A percentile compares a stretch with the other conserved stretches of the same genome.
Evolutionary conservation across 2,329 filamentous ascomycete genomes (phyloP).

Genomic region (Thielaviopsis populi): DNA sequence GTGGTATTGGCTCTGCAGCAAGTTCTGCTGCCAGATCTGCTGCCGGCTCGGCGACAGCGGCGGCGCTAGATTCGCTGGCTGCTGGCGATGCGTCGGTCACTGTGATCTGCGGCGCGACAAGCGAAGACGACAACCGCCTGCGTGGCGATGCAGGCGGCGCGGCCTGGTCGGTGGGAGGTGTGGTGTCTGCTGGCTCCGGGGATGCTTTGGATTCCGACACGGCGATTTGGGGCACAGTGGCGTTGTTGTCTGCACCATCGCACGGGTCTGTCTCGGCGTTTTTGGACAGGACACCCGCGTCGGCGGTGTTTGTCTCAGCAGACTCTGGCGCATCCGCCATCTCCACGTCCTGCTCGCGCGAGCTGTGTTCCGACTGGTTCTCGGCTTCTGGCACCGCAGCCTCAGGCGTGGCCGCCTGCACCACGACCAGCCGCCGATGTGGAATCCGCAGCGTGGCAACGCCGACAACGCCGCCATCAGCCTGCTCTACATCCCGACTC

Average conservation of each 20-base stretch:
- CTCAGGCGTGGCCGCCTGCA: not conserved
- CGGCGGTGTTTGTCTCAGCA: not conserved
- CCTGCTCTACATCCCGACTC: slow-evolving; percentile 35
- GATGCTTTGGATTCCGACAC: not conserved
- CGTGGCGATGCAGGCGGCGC: not conserved
- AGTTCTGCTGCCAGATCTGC: not conserved
- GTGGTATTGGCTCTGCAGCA: not conserved
- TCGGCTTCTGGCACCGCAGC: not conserved
- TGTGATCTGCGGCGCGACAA: slow-evolving; percentile 17
- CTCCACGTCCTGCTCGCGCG: slow-evolving; percentile 4
- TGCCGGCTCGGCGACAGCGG: not conserved
- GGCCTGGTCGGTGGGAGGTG: not conserved
- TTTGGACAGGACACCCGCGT: not conserved
- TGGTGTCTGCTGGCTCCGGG: not conserved
- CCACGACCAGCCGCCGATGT: not conserved
- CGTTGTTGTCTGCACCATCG: not conserved
- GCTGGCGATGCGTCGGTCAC: slow-evolving; percentile 21
- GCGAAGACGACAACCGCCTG: not conserved
- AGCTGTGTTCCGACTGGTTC: not conserved
- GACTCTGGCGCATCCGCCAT: slow-evolving; percentile 11
- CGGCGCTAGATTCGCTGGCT: slow-evolving; percentile 15
- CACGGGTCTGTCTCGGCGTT: not conserved
- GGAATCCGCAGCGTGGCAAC: slow-evolving; percentile 1
- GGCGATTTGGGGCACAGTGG: not conserved
- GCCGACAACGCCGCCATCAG: not conserved